Evolutionary conservation across 2,329 filamentous ascomycete genomes (phyloP).

Genomic region (Colletotrichum euphorbiae): DNA sequence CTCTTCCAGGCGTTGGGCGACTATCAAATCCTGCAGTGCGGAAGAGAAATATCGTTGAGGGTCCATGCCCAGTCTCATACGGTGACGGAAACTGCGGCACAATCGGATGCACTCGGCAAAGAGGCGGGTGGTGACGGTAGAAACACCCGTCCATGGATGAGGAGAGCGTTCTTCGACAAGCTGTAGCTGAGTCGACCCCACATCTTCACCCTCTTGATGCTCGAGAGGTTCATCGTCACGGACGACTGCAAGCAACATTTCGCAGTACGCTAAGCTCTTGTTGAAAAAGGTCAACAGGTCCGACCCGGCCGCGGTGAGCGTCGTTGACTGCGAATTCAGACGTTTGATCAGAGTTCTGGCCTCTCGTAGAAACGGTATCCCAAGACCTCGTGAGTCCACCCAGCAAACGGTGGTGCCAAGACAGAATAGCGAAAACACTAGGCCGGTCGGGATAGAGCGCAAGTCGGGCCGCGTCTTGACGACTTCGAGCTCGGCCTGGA

Average conservation of each 20-base stretch:
- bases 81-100: constrained; percentile 50
- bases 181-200: background rate
- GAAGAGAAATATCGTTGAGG: constrained; percentile 43
- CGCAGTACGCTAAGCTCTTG: constrained; percentile 54
- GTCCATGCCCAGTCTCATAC: constrained; percentile 42
- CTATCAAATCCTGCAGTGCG: constrained; percentile 47
- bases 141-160: constrained; percentile 55
- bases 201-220: constrained; percentile 5
- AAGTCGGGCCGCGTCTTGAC: constrained; percentile 41
- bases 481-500: constrained; percentile 50
- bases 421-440: constrained; percentile 54
- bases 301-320: constrained; percentile 41
- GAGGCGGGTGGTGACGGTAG: constrained; percentile 47
- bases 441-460: constrained; percentile 47
- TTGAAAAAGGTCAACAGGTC: constrained; percentile 52
- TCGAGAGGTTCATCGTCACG: constrained; percentile 46
- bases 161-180: constrained; percentile 36
- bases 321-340: constrained; percentile 42
- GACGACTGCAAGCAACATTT: constrained; percentile 53
- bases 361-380: constrained; percentile 49
- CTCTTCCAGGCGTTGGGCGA: constrained; percentile 51
- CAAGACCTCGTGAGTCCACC: constrained; percentile 51
- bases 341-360: constrained; percentile 45
- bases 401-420: constrained; percentile 55
- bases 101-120: constrained; percentile 51